phyloP scores from a whole-genome alignment of 345 rosid species.

The Hevea brasiliensis region DNA sequence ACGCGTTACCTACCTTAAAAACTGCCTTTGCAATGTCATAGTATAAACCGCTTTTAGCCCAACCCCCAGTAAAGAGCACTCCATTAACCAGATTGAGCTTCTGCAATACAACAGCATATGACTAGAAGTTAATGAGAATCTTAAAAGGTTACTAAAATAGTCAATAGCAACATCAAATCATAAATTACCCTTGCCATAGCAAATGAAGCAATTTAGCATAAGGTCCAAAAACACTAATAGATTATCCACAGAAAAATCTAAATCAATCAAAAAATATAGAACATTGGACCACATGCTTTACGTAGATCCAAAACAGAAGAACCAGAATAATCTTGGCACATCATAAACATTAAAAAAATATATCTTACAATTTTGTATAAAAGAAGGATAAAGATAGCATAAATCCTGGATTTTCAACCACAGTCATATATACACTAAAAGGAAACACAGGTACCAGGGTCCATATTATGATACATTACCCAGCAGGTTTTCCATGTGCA shows the following conservation, averaged over 20 bases:
- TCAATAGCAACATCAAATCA: background rate
- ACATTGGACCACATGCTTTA: background rate
- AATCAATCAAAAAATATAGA: background rate
- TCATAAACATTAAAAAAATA: background rate
- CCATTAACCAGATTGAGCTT: conserved; percentile 83
- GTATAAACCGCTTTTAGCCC: conserved; percentile 79
- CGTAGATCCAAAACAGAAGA: background rate
- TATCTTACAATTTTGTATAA: background rate
- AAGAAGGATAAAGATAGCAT: background rate
- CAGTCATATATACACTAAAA: background rate
- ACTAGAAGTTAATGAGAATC: background rate
- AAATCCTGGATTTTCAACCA: background rate
- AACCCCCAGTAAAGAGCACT: conserved; percentile 83
- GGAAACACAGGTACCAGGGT: background rate
- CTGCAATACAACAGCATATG: conserved; percentile 34
- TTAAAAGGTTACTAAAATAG: background rate
- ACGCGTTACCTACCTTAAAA: conserved; percentile 44
- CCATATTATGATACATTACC: background rate
- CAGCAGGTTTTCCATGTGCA: background rate
- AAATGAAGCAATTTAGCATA: background rate
- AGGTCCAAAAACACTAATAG: background rate
- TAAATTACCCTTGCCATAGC: background rate
- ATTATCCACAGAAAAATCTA: background rate
- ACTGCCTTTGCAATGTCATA: conserved; percentile 44
- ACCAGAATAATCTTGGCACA: background rate